phyloP scores from a whole-genome alignment of 2,329 filamentous ascomycete species.

The Corynespora cassiicola region DNA sequence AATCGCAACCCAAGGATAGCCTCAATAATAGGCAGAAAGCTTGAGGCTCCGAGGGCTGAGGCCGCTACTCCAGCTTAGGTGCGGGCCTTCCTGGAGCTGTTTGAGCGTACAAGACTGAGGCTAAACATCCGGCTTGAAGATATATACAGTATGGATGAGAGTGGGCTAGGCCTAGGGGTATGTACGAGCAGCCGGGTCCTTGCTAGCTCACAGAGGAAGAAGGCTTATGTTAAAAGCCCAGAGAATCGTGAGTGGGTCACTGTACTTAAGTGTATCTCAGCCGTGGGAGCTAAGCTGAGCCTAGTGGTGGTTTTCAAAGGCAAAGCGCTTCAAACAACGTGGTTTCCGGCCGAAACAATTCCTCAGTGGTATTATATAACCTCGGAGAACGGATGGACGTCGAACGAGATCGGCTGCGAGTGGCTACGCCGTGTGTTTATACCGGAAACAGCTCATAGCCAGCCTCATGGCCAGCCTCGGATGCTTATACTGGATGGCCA shows the following conservation, averaged over 20 bases:
- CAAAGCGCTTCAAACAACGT: constrained; percentile 19
- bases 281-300: constrained; percentile 10
- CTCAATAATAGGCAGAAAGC: constrained; percentile 15
- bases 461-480: not conserved
- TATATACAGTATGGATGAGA: constrained; percentile 21
- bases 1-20: constrained; percentile 15
- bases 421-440: too few relatives aligned
- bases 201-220: constrained; percentile 14
- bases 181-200: constrained; percentile 15
- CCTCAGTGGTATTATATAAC: constrained; percentile 4
- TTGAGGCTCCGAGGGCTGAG: constrained; percentile 11
- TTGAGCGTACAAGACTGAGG: constrained; percentile 10
- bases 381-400: too few relatives aligned
- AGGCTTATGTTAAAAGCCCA: constrained; percentile 21
- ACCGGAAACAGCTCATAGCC: too few relatives aligned
- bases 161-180: constrained; percentile 14
- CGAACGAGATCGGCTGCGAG: too few relatives aligned
- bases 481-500: constrained; percentile 8
- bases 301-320: constrained; percentile 21
- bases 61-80: constrained; percentile 13
- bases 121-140: constrained; percentile 15
- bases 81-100: constrained; percentile 16
- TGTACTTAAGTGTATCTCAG: constrained; percentile 17
- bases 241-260: constrained; percentile 24
- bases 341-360: constrained; percentile 13